Base-by-base conservation (phyloP, 140 eudicot genomes). In the Flaveria floridana region DNA sequence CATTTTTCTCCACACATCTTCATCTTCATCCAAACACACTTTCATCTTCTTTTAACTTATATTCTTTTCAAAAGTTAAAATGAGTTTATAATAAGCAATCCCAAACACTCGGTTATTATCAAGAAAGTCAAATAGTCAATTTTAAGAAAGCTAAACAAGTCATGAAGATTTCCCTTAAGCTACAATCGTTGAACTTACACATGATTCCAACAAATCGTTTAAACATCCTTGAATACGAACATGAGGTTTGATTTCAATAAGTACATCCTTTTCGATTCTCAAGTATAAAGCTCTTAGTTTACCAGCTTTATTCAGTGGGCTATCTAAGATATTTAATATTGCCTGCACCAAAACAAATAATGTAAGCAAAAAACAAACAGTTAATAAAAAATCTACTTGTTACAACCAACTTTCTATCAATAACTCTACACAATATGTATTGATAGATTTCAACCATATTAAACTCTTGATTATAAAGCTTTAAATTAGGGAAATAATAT, bases 131-230 rank as follows among this genome's bases (percentile, higher is more conserved):
- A 55, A 65, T 47, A 15, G 37, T 28, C 37, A 28, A 28, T 28
- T 28, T 28, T 28, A 28, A 28, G 37, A 28, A 28, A 28, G 37
- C 37, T 28, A 28, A 28, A 28, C 37, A 28, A 28, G 37, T 53
- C 11, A 56, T 10, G 58, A 73, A 73, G 19, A 58, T 46, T 9
- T 42, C 6, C 56, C 19, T 19, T 65, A n/a, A 16, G 42, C 13
- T 41, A 8, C 2, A 68, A 58, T 18, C 11, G 12, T 70, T 23
- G 14, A 76, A 84, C 99, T 88, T 79, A 90, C 97, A 83, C 84
- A 94, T 94, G 86, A 94, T 84, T 52, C 99, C 99, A 19, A 97
- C 85, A 77, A 94, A 94, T 2, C 99, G 89, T 79, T 90, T 88
- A 52, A 82, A 88, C 21, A 97, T 94, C 80, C 99, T 86, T 53